Percentiles rank a stretch among this genome's conserved stretches.
phyloP scores from a whole-genome alignment of 83 land plant species.

The Diphasiastrum complanatum region DNA sequence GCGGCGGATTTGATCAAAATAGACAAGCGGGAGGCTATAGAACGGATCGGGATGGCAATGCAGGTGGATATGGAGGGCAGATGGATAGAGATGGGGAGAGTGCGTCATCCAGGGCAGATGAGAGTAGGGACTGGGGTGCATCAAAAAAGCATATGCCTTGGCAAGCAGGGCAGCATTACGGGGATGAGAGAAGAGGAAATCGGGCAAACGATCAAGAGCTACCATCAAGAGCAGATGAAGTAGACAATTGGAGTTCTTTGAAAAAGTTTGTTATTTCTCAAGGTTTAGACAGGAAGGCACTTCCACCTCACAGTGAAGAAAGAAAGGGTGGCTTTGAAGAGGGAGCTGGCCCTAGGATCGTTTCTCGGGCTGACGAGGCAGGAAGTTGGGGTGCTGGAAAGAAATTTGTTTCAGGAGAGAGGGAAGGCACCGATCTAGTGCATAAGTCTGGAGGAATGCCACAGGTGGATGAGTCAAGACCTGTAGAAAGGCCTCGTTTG shows the following conservation, averaged over 20 bases:
- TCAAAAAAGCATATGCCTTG: not conserved
- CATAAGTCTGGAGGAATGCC: not conserved
- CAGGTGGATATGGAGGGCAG: not conserved
- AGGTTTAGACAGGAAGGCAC: too few relatives aligned
- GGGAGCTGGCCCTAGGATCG: too few relatives aligned
- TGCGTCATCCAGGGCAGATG: not conserved
- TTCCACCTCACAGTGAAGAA: too few relatives aligned
- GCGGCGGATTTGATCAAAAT: not conserved
- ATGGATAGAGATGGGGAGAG: too few relatives aligned
- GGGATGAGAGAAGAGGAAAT: not conserved
- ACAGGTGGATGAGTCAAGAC: slow-evolving; percentile 4
- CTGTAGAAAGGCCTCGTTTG: slow-evolving; percentile 11
- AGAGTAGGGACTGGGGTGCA: slow-evolving; percentile 2
- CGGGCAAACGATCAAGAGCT: not conserved
- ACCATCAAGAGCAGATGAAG: not conserved
- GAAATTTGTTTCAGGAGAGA: slow-evolving; percentile 1
- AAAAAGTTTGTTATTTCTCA: too few relatives aligned
- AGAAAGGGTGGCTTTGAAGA: too few relatives aligned
- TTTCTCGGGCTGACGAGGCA: slow-evolving; percentile 8
- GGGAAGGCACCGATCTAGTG: not conserved
- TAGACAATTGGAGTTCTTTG: too few relatives aligned
- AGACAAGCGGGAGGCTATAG: not conserved
- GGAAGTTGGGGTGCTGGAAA: slow-evolving; percentile 9
- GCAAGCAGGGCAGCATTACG: not conserved
- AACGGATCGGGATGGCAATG: not conserved